Base-by-base conservation (phyloP, 495 filamentous ascomycete species). In the Aspergillus nanangensis region DNA sequence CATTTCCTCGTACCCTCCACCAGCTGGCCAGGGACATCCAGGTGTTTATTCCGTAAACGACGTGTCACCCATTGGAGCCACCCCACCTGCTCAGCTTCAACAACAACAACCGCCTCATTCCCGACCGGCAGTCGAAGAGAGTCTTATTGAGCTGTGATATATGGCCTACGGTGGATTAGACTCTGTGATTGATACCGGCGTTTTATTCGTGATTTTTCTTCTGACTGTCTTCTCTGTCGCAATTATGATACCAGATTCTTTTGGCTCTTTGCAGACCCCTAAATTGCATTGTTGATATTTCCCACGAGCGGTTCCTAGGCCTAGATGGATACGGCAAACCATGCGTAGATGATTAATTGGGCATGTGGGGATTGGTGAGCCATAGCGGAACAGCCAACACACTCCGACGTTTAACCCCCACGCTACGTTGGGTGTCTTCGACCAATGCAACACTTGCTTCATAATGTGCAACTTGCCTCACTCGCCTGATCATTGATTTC, bases 51-150 rank as follows among this genome's bases (percentile, higher is more conserved):
- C 70, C 3, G 41, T 24, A 17, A 13, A 39, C 18, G 48, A 56
- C 18, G 53, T 49, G 4, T 51, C 53, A 27, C 50, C 52, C 11
- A 31, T 47, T 78, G 82, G 52, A 79, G 87, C 22, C 25, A 23
- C 29, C 62, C 79, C 31, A 84, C 89, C 86, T 76, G 41, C 80
- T 81, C 23, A 81, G 80, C 74, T 78, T 45, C 71, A 71, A 44
- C 64, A 59, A 27, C 63, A 66, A 50, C 61, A 69, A 41, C 59
- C 67, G 17, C 35, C 67, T 24, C 62, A 66, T 14, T 72, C 80
- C 44, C 74, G 80, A 9, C 77, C 80, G 11, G 66, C 47, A 22
- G 74, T 88, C 45, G 92, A 97, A 66, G 92, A 97, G 66, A 90
- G 86, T 56, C 69, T 97, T 63, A 97, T 97, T 67, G 92, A 97